phyloP scores from a whole-genome alignment of 257 asterid species.

The Fraxinus excelsior region DNA sequence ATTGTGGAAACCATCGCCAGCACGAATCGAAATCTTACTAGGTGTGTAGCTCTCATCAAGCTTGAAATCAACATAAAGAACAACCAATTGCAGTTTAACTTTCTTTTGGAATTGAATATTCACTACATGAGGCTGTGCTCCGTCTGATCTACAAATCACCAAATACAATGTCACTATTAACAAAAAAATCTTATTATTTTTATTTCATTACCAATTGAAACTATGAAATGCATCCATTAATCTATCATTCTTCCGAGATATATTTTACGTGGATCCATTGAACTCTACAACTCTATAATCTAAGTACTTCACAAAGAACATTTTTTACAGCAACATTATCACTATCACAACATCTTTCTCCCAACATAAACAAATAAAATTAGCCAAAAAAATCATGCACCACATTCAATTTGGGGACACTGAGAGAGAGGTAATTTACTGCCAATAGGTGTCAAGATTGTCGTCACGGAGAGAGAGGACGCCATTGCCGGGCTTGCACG shows the following conservation, averaged over 20 bases:
- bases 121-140: constrained; percentile 94
- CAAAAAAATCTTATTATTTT: background rate
- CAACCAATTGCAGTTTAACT: constrained; percentile 83
- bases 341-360: background rate
- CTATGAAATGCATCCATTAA: background rate
- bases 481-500: constrained; percentile 96
- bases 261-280: constrained; percentile 8
- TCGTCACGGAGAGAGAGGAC: constrained; percentile 77
- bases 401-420: background rate
- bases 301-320: background rate
- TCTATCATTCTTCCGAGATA: background rate
- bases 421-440: constrained; percentile 34
- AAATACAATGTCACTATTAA: background rate
- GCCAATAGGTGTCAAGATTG: constrained; percentile 96
- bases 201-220: background rate
- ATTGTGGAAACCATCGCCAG: constrained; percentile 96
- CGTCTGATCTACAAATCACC: constrained; percentile 71
- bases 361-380: constrained; percentile 1
- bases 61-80: constrained; percentile 85
- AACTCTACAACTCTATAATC: background rate
- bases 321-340: background rate
- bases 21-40: constrained; percentile 82
- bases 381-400: background rate
- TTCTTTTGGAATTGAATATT: constrained; percentile 95
- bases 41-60: constrained; percentile 99